These are phyloP conservation scores for Candida endomychidarum DNA, from an alignment of 805 yeast species.

Conservation along the genomic window DNA sequence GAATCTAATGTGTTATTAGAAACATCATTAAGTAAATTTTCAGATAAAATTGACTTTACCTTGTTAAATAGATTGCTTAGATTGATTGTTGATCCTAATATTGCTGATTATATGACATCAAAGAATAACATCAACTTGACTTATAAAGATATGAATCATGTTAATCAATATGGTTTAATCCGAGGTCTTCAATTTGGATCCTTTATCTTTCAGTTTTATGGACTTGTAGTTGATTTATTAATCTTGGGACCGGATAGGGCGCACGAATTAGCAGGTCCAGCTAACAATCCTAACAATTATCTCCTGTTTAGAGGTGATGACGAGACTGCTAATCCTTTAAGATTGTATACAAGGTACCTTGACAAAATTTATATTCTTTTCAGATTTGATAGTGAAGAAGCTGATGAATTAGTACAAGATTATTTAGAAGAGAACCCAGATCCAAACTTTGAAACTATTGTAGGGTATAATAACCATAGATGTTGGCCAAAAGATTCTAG, in stretches of 20 bases:
- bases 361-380: conserved; percentile 81
- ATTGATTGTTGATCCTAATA: conserved; percentile 79
- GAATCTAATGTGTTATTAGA: conserved; percentile 84
- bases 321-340: conserved; percentile 72
- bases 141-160: conserved; percentile 93
- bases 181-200: conserved; percentile 91
- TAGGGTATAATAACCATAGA: conserved; percentile 81
- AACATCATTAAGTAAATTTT: conserved; percentile 63
- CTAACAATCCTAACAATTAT: conserved; percentile 71
- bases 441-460: conserved; percentile 83
- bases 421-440: conserved; percentile 84
- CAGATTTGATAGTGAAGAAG: conserved; percentile 70
- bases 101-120: conserved; percentile 93
- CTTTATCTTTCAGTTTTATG: conserved; percentile 87
- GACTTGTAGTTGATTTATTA: conserved; percentile 77
- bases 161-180: conserved; percentile 82
- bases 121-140: conserved; percentile 80
- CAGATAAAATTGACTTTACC: conserved; percentile 88
- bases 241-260: conserved; percentile 88
- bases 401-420: conserved; percentile 72
- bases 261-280: conserved; percentile 78
- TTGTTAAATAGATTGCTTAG: conserved; percentile 77
- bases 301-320: conserved; percentile 62
- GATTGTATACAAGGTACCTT: conserved; percentile 77
- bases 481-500: conserved; percentile 96